Evolutionary conservation across 768 basidiomycete genomes (phyloP), one percentile per base, ranked within the genome.

Genomic region (Psilocybe azurescens): DNA sequence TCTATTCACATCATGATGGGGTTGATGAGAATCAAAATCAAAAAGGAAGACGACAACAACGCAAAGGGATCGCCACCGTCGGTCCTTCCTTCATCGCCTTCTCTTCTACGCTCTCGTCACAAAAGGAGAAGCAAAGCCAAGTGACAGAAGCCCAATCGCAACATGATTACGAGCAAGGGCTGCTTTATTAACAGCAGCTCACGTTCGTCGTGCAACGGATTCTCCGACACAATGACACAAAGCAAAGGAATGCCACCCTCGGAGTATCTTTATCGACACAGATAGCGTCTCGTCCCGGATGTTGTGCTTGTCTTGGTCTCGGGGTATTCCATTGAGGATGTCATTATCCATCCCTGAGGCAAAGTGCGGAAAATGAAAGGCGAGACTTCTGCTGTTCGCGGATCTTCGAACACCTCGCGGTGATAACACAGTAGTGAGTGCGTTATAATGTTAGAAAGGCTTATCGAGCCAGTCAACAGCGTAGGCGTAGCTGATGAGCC

Each of bases 261-360:
- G 52, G 32, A n/a, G 30, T 53, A 53, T 53, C 52, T 53, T 53
- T 53, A 38, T 53, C 52, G 33, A 53, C 30, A 10, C 52, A 53
- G 32, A 38, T 33, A 53, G 11, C n/a, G 41, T 44, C 41, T 20
- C 52, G 32, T 18, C 52, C 52, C 52, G 33, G 16, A 38, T 53
- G 52, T 38, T 9, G 52, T 38, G 32, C 41, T 44, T 2, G 41
- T 44, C 4, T 44, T 13, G 41, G n/a, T 53, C 33, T 33, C 52
- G 32, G 52, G 52, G 36, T 18, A 36, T 32, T n/a, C 16, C 52
- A 53, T 53, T 33, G 4, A 53, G 52, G 5, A 53, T 18, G n/a
- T 4, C 8, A 44, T 44, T 44, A 16, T 16, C n/a, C 32, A 53
- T 53, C 5, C 52, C 52, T 33, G 33, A 53, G 52, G 24, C 20